A percentile compares a stretch with the other conserved stretches of the same genome.
Evolutionary conservation across 2,329 filamentous ascomycete species (phyloP).

Genomic region (Colletotrichum caudatum): DNA sequence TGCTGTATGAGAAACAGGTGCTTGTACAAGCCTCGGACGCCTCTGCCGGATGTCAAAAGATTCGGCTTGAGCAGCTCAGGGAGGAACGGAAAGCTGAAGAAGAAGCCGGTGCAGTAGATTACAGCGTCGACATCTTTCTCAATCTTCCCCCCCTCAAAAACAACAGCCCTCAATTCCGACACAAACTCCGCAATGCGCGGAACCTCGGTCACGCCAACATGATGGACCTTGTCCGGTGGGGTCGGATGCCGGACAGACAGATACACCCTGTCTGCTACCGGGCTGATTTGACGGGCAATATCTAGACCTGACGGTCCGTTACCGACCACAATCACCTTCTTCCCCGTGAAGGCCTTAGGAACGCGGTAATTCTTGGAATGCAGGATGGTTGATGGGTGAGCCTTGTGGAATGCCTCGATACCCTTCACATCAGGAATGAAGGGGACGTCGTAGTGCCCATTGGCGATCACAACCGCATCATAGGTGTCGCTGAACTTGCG

Average conservation of each 20-base stretch:
- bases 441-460: constrained; percentile 79
- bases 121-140: constrained; percentile 76
- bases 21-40: constrained; percentile 79
- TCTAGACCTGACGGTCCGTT: constrained; percentile 88
- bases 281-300: constrained; percentile 80
- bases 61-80: constrained; percentile 54
- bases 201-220: constrained; percentile 63
- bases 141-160: constrained; percentile 72
- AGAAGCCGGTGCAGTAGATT: constrained; percentile 85
- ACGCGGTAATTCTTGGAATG: constrained; percentile 86
- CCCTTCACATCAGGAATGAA: constrained; percentile 73
- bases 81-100: constrained; percentile 80
- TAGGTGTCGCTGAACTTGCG: constrained; percentile 62
- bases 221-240: constrained; percentile 57
- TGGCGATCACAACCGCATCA: constrained; percentile 81
- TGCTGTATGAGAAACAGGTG: constrained; percentile 82
- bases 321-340: constrained; percentile 86
- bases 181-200: constrained; percentile 70
- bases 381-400: constrained; percentile 70
- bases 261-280: constrained; percentile 70
- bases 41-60: constrained; percentile 75
- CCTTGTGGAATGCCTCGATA: constrained; percentile 68
- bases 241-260: constrained; percentile 69
- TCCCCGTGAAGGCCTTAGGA: constrained; percentile 70
- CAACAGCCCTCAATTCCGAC: constrained; percentile 67